Base-by-base conservation (phyloP, 2,329 filamentous ascomycete species). In the Hirsutella minnesotensis region DNA sequence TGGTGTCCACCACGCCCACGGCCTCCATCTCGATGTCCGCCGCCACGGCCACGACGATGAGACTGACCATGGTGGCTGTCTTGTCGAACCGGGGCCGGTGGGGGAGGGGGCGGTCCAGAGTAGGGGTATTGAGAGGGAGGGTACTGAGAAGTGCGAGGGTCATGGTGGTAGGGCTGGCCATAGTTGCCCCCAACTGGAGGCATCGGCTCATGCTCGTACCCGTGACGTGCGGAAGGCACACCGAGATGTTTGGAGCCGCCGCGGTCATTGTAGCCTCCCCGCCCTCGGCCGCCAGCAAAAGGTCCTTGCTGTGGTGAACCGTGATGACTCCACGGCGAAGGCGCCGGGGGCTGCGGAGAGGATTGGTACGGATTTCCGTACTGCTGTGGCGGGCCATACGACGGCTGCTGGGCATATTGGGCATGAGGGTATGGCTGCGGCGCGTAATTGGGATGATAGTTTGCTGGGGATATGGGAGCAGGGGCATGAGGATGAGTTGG, bases 401-500 rank as follows among this genome's bases (percentile, higher is more conserved):
- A 57, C 31, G 67, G 61, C 41, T 68, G 68, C 46, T 70, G 70
- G 12, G 62, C 53, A 45, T 66, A 65, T 42, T 67, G 64, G 20
- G 63, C 44, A 37, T 59, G 54, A 27, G 59, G 58, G 45, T 77
- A 79, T 9, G 65, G 57, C 51, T 78, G 77, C 34, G 70, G 69
- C 33, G 73, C 68, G 53, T 77, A 79, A 56, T 73, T 76, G 29
- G 73, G 73, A 49, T 77, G 75, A 51, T 78, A 78, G 51, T 73
- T 74, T 46, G 69, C 64, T 27, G 70, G 60, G 40, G 73, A 66
- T 29, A 78, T 59, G 22, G 72, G 69, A 42, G 65, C 55, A 34
- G 67, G 65, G 36, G 63, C 59, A 51, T 74, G 72, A 29, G 66
- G 56, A 20, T 68, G 62, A n/a, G 60, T 62, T 41, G 64, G 63